Evolutionary conservation across 2,329 filamentous ascomycete genomes (phyloP), one percentile per base, ranked within the genome.

Genomic region (Aureobasidium sp.): DNA sequence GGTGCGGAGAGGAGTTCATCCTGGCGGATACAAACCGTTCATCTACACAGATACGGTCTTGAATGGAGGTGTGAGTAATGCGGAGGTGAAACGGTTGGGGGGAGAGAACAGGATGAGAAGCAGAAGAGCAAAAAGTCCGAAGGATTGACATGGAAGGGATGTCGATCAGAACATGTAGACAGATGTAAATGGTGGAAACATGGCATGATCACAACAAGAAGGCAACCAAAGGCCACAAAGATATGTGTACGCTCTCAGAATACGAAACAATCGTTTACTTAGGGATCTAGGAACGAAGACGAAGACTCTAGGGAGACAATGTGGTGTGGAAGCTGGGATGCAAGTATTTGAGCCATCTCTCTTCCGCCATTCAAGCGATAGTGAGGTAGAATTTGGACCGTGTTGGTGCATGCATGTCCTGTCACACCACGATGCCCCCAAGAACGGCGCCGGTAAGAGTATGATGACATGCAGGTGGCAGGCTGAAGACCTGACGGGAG

Each of bases 1-100:
- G 69, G 73, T 74, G 17, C 67, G 69, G 40, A 72, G 70, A 61
- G 73, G 73, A 4, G 61, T 65, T 37, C 75, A 70, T 51, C 74
- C 74, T 2, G 74, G 74, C 11, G 67, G 68, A 2, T 62, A 64
- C 4, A 73, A 71, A 55, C 57, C 67, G 3, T 64, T 74, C 31
- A 74, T 75, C 59, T 68, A 69, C 55, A 72, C 71, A 9, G 61
- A 68, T n/a, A 66, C 70, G 40, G 68, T 75, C 13, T 64, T 72
- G 62, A 73, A 74, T 50, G 74, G 74, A 19, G 73, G 73, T 13
- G 69, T 68, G 4, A 69, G 67, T 46, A 61, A 72, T 27, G 64
- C 63, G 3, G 69, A 73, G 57, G 69, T 69, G 21, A 66, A 69
- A 33, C 58, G 65, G 38, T 57, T 74, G 33, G 71, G 67, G 57